Evolutionary conservation across 1,284 basidiomycete species (phyloP).

Genomic region (Melampsora occidentalis): DNA sequence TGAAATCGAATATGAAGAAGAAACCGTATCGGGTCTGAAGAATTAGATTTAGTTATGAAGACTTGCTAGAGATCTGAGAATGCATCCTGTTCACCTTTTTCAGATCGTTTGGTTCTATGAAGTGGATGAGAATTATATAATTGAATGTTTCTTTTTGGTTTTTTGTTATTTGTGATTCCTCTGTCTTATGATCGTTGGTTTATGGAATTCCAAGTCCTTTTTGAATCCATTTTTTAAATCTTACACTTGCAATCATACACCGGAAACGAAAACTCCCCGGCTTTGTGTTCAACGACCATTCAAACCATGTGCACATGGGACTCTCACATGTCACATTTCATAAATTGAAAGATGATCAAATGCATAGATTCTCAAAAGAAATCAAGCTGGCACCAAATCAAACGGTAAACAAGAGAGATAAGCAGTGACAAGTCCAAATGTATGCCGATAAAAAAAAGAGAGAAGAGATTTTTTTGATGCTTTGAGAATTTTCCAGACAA

Average conservation of each 20-base stretch:
- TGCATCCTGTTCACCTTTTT: not conserved
- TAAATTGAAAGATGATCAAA: not conserved
- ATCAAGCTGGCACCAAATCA: too few species aligned
- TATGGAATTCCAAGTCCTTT: not conserved
- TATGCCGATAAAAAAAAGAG: too few species aligned
- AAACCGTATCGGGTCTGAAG: conserved; percentile 7
- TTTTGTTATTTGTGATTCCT: not conserved
- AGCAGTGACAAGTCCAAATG: too few species aligned
- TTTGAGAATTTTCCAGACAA: too few species aligned
- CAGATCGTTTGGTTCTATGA: not conserved
- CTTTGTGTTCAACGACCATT: too few species aligned
- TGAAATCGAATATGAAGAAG: conserved; percentile 42
- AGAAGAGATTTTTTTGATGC: too few species aligned
- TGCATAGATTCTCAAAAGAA: not conserved
- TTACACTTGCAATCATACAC: too few species aligned
- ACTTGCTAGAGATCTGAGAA: not conserved
- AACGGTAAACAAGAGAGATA: too few species aligned
- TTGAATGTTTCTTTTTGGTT: not conserved
- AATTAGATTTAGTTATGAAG: not conserved
- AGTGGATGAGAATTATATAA: not conserved
- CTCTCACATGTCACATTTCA: too few species aligned
- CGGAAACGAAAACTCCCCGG: too few species aligned
- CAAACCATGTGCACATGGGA: too few species aligned
- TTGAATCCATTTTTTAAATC: too few species aligned
- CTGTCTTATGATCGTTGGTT: not conserved